Percentiles rank a stretch among this genome's conserved stretches.
These are phyloP conservation scores for Solanum hybrid DNA, from an alignment of 305 asterid genomes.

Conservation along the genomic window DNA sequence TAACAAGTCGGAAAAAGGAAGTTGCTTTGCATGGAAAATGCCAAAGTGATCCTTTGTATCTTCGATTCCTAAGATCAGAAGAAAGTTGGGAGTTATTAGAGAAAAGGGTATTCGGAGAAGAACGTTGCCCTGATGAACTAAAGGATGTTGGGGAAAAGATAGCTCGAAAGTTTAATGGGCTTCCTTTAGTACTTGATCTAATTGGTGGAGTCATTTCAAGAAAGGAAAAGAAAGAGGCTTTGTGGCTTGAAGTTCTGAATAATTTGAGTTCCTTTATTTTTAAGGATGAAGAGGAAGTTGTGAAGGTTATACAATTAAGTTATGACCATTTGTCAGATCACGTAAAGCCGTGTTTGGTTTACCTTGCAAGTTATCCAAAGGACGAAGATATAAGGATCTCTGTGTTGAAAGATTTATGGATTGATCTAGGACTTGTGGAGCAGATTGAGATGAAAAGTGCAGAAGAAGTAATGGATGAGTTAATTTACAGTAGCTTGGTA, in stretches of 20 bases:
- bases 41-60: not conserved
- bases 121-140: not conserved
- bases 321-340: not conserved
- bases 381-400: not conserved
- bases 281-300: not conserved
- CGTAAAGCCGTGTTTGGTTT: not conserved
- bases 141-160: not conserved
- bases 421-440: not conserved
- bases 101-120: not conserved
- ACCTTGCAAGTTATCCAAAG: not conserved
- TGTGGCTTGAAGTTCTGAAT: slow-evolving; percentile 1
- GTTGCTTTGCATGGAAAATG: not conserved
- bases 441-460: not conserved
- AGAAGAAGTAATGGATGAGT: not conserved
- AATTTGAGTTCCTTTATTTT: not conserved
- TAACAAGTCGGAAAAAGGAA: slow-evolving; percentile 5
- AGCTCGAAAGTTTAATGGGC: not conserved
- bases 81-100: slow-evolving; percentile 13
- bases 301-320: not conserved
- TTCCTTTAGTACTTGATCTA: not conserved
- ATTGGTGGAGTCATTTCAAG: not conserved
- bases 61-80: not conserved
- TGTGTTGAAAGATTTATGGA: not conserved
- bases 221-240: not conserved
- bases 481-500: not conserved